Evolutionary conservation across 805 yeast species (phyloP).

Genomic region (Lachancea meyersii): DNA sequence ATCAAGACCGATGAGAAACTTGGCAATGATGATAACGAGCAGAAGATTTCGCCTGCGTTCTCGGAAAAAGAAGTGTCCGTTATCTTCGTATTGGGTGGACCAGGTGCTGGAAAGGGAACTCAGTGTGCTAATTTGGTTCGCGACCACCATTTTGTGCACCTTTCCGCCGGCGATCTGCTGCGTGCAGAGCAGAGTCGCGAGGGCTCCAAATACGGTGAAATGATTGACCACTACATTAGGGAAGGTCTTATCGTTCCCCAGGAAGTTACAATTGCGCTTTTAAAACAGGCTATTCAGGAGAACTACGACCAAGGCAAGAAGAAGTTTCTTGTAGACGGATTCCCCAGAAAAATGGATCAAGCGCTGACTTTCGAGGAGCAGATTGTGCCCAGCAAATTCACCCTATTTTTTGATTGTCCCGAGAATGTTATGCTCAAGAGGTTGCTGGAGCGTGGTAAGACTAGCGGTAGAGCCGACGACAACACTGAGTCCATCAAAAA

Average conservation of each 20-base stretch:
- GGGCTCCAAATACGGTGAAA: constrained; percentile 77
- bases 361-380: constrained; percentile 85
- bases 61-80: constrained; percentile 65
- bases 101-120: constrained; percentile 97
- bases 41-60: constrained; percentile 37
- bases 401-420: constrained; percentile 75
- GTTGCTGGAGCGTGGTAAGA: constrained; percentile 84
- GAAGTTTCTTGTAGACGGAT: constrained; percentile 85
- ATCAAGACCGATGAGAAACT: not conserved
- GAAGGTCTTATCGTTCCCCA: constrained; percentile 94
- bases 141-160: constrained; percentile 76
- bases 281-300: constrained; percentile 70
- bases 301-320: constrained; percentile 37
- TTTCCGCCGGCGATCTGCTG: constrained; percentile 93
- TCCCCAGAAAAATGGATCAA: constrained; percentile 98
- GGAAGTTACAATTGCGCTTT: constrained; percentile 74
- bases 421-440: constrained; percentile 79
- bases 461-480: constrained; percentile 91
- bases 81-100: constrained; percentile 91
- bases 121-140: constrained; percentile 83
- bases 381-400: constrained; percentile 63
- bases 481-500: constrained; percentile 85
- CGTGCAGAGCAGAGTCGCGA: constrained; percentile 85
- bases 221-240: constrained; percentile 75
- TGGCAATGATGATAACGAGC: constrained; percentile 5